phyloP scores from a whole-genome alignment of 2,329 filamentous ascomycete genomes.

The Sarocladium strictum region DNA sequence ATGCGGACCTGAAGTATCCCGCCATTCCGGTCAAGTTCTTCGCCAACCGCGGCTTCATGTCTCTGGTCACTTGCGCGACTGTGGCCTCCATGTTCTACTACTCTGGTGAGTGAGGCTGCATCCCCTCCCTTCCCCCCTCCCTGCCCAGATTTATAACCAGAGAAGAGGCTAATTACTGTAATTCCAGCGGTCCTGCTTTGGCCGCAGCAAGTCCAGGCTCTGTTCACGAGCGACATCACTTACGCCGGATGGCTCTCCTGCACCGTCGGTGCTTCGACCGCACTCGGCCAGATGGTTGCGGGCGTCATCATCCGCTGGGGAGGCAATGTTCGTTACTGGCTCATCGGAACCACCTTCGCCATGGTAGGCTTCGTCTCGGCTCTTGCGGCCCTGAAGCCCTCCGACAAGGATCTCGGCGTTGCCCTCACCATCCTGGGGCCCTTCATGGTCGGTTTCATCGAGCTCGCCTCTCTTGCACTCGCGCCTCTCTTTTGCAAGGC shows the following conservation, averaged over 20 bases:
- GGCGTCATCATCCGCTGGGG: constrained; percentile 27
- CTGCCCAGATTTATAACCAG: no score
- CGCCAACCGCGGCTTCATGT: constrained; percentile 28
- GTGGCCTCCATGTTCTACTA: constrained; percentile 22
- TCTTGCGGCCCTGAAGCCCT: constrained; percentile 26
- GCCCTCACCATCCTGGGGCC: constrained; percentile 29
- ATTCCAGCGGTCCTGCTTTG: constrained; percentile 27
- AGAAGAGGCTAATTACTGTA: neutral
- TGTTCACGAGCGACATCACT: constrained; percentile 27
- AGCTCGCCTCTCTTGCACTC: constrained; percentile 26
- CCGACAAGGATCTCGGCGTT: constrained; percentile 24
- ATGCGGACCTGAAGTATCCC: constrained; percentile 28
- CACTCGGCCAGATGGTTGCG: constrained; percentile 26
- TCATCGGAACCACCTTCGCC: constrained; percentile 29
- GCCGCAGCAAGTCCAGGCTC: constrained; percentile 28
- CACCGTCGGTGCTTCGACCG: constrained; percentile 27
- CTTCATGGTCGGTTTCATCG: constrained; percentile 31
- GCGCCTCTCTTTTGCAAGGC: constrained; percentile 31
- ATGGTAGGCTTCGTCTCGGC: constrained; percentile 30
- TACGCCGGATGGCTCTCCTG: constrained; percentile 32
- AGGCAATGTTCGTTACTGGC: constrained; percentile 29
- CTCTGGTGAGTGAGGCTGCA: constrained; percentile 19
- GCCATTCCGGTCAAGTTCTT: constrained; percentile 32
- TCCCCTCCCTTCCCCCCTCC: no score
- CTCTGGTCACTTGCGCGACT: constrained; percentile 27